These are phyloP conservation scores for Cicer yamashitae DNA, from an alignment of 306 rosid species.

Conservation along the genomic window DNA sequence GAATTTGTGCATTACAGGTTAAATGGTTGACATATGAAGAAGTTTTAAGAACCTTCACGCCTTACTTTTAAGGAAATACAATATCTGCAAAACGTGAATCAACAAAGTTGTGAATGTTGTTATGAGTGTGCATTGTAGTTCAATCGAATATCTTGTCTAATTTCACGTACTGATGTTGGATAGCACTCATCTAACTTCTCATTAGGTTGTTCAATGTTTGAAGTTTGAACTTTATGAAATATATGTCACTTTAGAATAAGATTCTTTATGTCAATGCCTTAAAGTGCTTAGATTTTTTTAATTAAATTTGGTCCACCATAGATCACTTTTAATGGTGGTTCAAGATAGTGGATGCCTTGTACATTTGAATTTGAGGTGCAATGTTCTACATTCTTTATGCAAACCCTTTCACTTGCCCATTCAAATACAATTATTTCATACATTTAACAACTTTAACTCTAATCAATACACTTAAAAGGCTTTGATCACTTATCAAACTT, in stretches of 20 bases:
- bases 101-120: conserved; percentile 77
- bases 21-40: conserved; percentile 92
- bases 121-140: conserved; percentile 44
- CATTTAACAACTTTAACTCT: no score
- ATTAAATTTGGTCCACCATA: no score
- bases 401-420: no score
- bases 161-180: conserved; percentile 45
- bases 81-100: conserved; percentile 84
- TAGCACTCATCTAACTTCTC: conserved; percentile 42
- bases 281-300: neutral
- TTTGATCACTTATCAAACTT: no score
- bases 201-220: conserved; percentile 60
- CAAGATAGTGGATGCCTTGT: no score
- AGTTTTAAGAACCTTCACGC: conserved; percentile 77
- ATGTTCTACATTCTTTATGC: no score
- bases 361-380: no score
- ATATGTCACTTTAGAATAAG: neutral
- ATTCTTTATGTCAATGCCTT: neutral
- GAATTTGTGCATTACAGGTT: conserved; percentile 62
- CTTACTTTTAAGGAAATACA: conserved; percentile 66
- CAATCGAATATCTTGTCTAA: conserved; percentile 47
- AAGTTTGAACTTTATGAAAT: conserved; percentile 46
- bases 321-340: no score
- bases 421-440: no score
- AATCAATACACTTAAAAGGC: no score